Conservation (phyloP, 257 asterid genomes). For the Anisodus tanguticus region DNA sequence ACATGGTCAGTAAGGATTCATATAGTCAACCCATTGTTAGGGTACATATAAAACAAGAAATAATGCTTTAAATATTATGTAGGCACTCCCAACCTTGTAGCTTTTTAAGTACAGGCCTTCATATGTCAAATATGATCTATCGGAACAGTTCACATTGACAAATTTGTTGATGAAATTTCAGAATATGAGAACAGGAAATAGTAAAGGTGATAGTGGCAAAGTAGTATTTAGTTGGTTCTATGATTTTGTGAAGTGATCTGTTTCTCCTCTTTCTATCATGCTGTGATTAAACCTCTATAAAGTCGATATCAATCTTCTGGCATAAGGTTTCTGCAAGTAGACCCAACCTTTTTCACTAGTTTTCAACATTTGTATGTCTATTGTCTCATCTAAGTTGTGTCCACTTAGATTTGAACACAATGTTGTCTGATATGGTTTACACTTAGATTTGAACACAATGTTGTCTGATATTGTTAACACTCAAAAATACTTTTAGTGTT, state of each 20-base stretch:
- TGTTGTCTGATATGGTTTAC: not conserved
- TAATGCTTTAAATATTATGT: not conserved
- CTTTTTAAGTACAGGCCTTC: not conserved
- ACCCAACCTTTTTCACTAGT: not conserved
- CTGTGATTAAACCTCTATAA: not conserved
- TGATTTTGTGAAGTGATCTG: not conserved
- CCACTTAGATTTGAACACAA: not conserved
- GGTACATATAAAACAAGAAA: not conserved
- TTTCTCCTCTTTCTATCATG: not conserved
- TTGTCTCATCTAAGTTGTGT: not conserved
- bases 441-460: no score
- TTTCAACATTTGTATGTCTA: not conserved
- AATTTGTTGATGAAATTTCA: not conserved
- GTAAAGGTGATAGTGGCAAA: not conserved
- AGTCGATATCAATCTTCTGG: not conserved
- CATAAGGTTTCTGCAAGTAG: not conserved
- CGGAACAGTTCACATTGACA: not conserved
- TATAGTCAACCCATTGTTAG: not conserved
- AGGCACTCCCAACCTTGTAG: not conserved
- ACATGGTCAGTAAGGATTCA: not conserved
- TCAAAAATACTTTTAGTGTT: no score
- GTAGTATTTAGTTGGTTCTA: not conserved
- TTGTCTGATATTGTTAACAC: no score
- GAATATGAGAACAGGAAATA: not conserved
- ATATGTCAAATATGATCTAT: not conserved